Percentiles rank a stretch among this genome's conserved stretches.
Evolutionary conservation across 2,329 filamentous ascomycete genomes (phyloP).

Genomic region (Diaporthe caulivora): DNA sequence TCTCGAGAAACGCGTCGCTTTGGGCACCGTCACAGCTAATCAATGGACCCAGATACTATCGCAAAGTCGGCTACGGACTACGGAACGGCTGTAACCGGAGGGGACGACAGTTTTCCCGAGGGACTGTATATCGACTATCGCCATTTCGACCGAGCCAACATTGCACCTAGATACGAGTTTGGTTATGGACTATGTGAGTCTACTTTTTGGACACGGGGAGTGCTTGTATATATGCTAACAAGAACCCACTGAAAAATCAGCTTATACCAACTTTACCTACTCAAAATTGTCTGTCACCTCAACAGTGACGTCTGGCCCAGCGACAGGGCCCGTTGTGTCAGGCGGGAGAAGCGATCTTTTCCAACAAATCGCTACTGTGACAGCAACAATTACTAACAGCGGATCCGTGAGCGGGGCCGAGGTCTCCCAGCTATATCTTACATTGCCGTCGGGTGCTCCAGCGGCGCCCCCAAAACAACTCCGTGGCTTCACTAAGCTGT

Average conservation of each 20-base stretch:
- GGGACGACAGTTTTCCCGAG: slow-evolving; percentile 68
- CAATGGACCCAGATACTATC: slow-evolving; percentile 55
- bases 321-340: slow-evolving; percentile 53
- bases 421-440: slow-evolving; percentile 72
- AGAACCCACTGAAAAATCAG: slow-evolving; percentile 48
- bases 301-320: slow-evolving; percentile 53
- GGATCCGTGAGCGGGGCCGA: slow-evolving; percentile 73
- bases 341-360: slow-evolving; percentile 62
- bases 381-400: slow-evolving; percentile 74
- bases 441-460: slow-evolving; percentile 55
- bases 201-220: background rate
- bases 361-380: slow-evolving; percentile 61
- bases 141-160: slow-evolving; percentile 68
- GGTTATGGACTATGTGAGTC: slow-evolving; percentile 70
- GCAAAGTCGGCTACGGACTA: slow-evolving; percentile 62
- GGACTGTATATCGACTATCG: slow-evolving; percentile 75
- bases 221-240: background rate
- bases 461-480: slow-evolving; percentile 63
- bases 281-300: slow-evolving; percentile 59
- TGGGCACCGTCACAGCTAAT: background rate
- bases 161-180: slow-evolving; percentile 73
- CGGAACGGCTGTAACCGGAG: slow-evolving; percentile 49
- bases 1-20: background rate
- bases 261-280: slow-evolving; percentile 77
- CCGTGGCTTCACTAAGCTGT: slow-evolving; percentile 72